Conservation (phyloP, 306 rosid species). For the Bauhinia variegata region DNA sequence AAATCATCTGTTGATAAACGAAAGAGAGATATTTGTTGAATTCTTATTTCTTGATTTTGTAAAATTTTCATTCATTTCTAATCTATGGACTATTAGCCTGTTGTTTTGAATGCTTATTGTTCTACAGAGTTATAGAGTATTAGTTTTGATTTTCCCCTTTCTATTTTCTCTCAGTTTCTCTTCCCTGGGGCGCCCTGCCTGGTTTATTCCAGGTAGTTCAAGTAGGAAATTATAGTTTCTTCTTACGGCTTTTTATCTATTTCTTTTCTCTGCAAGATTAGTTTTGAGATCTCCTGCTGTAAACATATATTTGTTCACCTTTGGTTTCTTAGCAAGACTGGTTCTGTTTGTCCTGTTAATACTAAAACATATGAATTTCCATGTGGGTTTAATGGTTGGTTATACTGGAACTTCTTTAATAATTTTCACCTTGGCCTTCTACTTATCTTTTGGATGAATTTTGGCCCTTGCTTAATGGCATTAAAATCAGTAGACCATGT, state of each 20-base stretch:
- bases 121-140: neutral
- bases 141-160: constrained; percentile 14
- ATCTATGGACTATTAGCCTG: constrained; percentile 15
- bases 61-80: constrained; percentile 17
- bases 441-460: neutral
- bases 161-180: neutral
- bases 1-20: constrained; percentile 13
- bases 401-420: constrained; percentile 3
- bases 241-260: neutral
- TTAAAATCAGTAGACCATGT: too few species aligned
- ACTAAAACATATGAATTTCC: neutral
- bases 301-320: neutral
- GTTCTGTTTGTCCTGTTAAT: neutral
- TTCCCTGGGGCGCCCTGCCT: neutral
- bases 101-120: constrained; percentile 1
- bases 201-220: constrained; percentile 17
- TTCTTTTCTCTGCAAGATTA: constrained; percentile 1
- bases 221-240: constrained; percentile 5
- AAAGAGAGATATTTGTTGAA: neutral
- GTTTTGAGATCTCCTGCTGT: neutral
- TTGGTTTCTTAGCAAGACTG: constrained; percentile 13
- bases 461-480: constrained; percentile 1
- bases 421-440: constrained; percentile 4
- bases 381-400: neutral
- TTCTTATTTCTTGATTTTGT: constrained; percentile 17